Conservation (phyloP, 129 eudicot species). For the Logfia minima region DNA sequence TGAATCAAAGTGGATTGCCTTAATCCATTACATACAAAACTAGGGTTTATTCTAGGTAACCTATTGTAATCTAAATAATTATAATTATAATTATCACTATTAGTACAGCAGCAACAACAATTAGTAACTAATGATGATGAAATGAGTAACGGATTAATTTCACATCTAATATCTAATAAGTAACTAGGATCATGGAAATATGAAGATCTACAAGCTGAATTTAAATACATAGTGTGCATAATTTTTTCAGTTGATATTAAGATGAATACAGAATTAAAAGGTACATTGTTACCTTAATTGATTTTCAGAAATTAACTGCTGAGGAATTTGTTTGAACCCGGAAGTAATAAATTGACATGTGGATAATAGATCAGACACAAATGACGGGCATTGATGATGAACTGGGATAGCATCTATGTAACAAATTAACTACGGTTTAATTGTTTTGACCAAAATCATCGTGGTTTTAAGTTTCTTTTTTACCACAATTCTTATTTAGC, state of each 20-base stretch:
- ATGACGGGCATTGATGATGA: not conserved
- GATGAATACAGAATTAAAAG: not conserved
- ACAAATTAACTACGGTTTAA: not conserved
- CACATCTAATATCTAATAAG: not conserved
- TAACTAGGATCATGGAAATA: not conserved
- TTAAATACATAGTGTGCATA: not conserved
- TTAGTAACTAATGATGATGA: slow-evolving; percentile 33
- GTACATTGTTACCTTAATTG: not conserved
- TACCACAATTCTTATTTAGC: not conserved
- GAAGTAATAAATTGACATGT: not conserved
- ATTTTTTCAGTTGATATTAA: not conserved
- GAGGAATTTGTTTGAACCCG: not conserved
- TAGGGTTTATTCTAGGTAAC: slow-evolving; percentile 45
- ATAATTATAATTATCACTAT: slow-evolving; percentile 9
- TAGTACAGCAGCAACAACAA: slow-evolving; percentile 35
- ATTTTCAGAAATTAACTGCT: too few species aligned
- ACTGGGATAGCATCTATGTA: not conserved
- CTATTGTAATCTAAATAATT: slow-evolving; percentile 25
- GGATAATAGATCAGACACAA: not conserved
- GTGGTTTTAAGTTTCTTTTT: not conserved
- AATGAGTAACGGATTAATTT: slow-evolving; percentile 21
- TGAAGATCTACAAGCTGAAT: not conserved
- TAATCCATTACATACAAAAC: slow-evolving; percentile 49
- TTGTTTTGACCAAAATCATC: not conserved
- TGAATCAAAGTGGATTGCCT: slow-evolving; percentile 77